Evolutionary conservation across 2,329 filamentous ascomycete genomes (phyloP), one percentile per base, ranked within the genome.

Genomic region (Pyrenochaeta sp.): DNA sequence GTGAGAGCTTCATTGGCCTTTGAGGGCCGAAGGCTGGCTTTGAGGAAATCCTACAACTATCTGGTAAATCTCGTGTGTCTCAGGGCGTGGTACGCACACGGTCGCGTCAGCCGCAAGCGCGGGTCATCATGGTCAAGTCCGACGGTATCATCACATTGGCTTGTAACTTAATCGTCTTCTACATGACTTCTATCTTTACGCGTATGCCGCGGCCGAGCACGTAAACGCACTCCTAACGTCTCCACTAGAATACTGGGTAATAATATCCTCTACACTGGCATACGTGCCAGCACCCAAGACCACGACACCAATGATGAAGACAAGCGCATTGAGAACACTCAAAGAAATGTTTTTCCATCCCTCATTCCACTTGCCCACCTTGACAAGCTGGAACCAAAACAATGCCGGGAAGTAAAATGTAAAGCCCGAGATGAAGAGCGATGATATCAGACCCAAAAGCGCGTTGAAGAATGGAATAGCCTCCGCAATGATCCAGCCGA

Each of bases 381-480:
- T 76, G 58, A 77, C 52, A 14, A 48, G 40, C 30, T 40, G 46
- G 53, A 53, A 72, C 78, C 67, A 73, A 48, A 72, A 68, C 14
- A 70, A 46, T 1, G 47, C 69, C 0, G 69, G 69, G 55, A 71
- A 70, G 53, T 70, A 71, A 48, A 75, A 81, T 10, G 82, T 86
- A 69, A 89, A 89, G 80, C 86, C 88, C 30, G 78, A 83, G 24
- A 82, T 84, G 55, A 88, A 88, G 2, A 88, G 71, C 4, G 84
- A 60, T 3, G 67, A 71, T 41, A 89, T 81, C 26, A 90, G 71
- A 22, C 82, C 83, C n/a, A 90, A 74, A 3, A 90, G 75, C 35
- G 83, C 80, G 64, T 83, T 84, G 74, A 90, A 90, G 43, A 86
- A 82, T 1, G 87, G 87, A 11, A 90, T 87, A 0, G 84, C 83